A percentile compares a stretch with the other conserved stretches of the same genome.
Evolutionary conservation across 768 basidiomycete species (phyloP).

Genomic region (Russula brevipes): DNA sequence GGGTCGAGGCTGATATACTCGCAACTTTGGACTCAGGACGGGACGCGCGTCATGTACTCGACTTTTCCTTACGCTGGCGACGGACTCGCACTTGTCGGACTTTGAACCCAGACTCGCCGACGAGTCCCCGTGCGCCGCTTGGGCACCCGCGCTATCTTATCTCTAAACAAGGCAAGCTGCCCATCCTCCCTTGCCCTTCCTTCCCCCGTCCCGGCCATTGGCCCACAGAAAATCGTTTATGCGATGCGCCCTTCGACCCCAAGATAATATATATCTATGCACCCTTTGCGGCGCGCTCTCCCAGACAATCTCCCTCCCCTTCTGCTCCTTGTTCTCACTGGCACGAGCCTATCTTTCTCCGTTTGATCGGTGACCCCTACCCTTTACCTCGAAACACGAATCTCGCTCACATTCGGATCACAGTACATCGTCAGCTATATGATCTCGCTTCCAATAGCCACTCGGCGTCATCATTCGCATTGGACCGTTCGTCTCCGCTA

Average conservation of each 20-base stretch:
- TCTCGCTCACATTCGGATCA: no score
- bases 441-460: background rate
- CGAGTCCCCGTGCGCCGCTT: slow-evolving; percentile 2
- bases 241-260: no score
- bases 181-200: background rate
- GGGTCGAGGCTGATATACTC: slow-evolving; percentile 10
- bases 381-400: no score
- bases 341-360: no score
- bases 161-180: background rate
- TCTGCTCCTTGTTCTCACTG: no score
- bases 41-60: slow-evolving; percentile 21
- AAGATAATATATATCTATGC: no score
- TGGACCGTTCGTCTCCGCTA: background rate
- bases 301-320: background rate
- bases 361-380: no score
- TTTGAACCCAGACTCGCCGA: slow-evolving; percentile 8
- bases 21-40: background rate
- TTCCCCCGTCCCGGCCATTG: background rate
- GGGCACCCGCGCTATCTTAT: slow-evolving; percentile 6
- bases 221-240: background rate
- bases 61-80: no score
- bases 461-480: background rate
- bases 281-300: no score
- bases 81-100: background rate
- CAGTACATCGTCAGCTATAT: background rate